Evolutionary conservation across 75 land plant species (phyloP).

Genomic region (Sequoiadendron giganteum): DNA sequence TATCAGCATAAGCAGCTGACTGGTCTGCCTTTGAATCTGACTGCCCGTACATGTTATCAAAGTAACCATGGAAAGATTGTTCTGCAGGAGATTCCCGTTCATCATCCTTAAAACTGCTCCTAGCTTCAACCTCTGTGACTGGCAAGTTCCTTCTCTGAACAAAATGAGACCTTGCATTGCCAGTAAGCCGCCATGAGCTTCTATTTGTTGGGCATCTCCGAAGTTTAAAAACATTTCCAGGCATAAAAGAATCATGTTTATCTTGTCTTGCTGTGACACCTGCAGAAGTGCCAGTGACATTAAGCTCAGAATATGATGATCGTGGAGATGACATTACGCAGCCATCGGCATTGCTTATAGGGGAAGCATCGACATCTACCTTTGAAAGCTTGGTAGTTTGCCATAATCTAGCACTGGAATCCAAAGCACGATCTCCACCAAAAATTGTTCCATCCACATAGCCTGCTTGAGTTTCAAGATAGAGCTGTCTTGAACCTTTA

Average conservation of each 20-base stretch:
- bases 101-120: background rate
- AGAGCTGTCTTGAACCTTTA: background rate
- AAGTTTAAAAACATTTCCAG: constrained; percentile 7
- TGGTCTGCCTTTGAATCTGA: background rate
- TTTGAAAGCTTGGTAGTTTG: constrained; percentile 4
- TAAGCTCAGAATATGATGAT: constrained; percentile 1
- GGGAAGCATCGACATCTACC: constrained; percentile 16
- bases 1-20: background rate
- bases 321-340: constrained; percentile 15
- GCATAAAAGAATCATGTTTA: background rate
- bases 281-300: constrained; percentile 26
- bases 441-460: constrained; percentile 3
- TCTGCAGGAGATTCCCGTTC: background rate
- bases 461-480: background rate
- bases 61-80: background rate
- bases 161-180: constrained; percentile 9
- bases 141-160: background rate
- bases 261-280: constrained; percentile 5
- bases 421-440: constrained; percentile 10
- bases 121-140: constrained; percentile 11
- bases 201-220: constrained; percentile 10
- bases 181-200: constrained; percentile 9
- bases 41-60: background rate
- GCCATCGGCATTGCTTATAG: constrained; percentile 20
- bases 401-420: constrained; percentile 1